These are phyloP conservation scores for Solanum stenotomum DNA, from an alignment of 257 asterid species.

Conservation along the genomic window DNA sequence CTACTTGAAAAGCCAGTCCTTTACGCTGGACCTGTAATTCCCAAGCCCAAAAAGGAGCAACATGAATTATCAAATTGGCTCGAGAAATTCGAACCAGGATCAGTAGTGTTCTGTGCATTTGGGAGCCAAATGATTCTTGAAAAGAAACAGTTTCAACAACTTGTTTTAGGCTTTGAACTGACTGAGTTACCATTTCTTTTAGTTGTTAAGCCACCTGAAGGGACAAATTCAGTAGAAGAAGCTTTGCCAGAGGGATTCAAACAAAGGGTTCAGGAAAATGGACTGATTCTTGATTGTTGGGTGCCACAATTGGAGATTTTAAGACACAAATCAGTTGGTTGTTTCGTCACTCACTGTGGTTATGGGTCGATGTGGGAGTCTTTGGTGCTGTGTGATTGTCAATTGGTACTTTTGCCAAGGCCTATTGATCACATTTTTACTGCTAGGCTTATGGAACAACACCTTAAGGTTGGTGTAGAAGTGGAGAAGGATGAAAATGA, in stretches of 20 bases:
- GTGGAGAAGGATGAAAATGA: no score
- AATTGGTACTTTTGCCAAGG: no score
- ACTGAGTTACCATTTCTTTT: slow-evolving; percentile 1
- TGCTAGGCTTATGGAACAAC: no score
- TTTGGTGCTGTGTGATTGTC: background rate
- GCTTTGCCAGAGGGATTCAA: slow-evolving; percentile 6
- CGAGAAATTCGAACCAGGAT: background rate
- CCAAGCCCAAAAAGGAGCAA: background rate
- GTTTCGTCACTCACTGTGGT: slow-evolving; percentile 14
- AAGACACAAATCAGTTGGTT: slow-evolving; percentile 1
- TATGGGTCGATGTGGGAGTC: slow-evolving; percentile 18
- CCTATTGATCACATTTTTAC: no score
- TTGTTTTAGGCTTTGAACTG: slow-evolving; percentile 5
- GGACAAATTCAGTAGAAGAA: background rate
- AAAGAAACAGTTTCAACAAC: slow-evolving; percentile 13
- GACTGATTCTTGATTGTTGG: background rate
- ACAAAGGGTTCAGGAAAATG: background rate
- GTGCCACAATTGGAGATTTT: slow-evolving; percentile 2
- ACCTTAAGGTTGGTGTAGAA: no score
- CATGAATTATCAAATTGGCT: slow-evolving; percentile 1
- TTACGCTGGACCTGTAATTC: slow-evolving; percentile 11
- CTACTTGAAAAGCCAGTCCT: slow-evolving; percentile 1
- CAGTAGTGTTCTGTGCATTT: slow-evolving; percentile 12
- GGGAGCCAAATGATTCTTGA: slow-evolving; percentile 9
- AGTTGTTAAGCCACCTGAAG: background rate